Evolutionary conservation across 2,329 filamentous ascomycete genomes (phyloP).

Genomic region (Diplodia seriata): DNA sequence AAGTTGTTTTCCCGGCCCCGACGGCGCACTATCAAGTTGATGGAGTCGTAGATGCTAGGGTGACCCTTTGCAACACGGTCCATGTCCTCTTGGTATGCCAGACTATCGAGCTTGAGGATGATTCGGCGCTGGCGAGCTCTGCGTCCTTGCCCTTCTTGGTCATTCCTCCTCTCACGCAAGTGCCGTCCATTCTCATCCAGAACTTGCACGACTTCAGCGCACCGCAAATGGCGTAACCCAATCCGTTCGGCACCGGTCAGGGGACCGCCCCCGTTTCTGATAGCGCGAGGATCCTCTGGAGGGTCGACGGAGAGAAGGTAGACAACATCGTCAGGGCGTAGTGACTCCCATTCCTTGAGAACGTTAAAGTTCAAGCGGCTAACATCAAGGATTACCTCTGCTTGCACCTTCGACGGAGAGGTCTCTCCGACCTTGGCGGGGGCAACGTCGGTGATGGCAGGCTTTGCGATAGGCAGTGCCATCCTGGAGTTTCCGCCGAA

Average conservation of each 20-base stretch:
- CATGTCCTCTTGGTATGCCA: constrained; percentile 78
- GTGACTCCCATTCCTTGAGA: constrained; percentile 85
- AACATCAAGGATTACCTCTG: constrained; percentile 85
- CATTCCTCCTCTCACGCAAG: constrained; percentile 63
- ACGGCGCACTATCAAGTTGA: constrained; percentile 86
- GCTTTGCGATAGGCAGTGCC: constrained; percentile 85
- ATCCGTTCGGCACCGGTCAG: constrained; percentile 64
- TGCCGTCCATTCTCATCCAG: constrained; percentile 82
- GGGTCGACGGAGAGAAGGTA: constrained; percentile 82
- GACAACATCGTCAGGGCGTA: constrained; percentile 86
- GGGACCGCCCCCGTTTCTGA: constrained; percentile 61
- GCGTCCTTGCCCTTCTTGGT: constrained; percentile 58
- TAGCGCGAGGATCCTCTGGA: constrained; percentile 54
- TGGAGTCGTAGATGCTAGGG: constrained; percentile 77
- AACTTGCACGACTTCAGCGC: constrained; percentile 85
- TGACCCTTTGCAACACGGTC: constrained; percentile 70
- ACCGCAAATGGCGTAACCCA: constrained; percentile 74
- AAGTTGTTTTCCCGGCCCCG: constrained; percentile 96
- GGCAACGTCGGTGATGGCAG: constrained; percentile 84
- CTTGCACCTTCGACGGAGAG: constrained; percentile 82
- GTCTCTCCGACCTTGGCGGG: constrained; percentile 83
- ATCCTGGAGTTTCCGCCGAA: constrained; percentile 91
- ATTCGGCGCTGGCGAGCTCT: constrained; percentile 71
- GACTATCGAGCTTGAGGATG: constrained; percentile 80
- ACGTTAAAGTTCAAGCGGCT: constrained; percentile 77